Conservation (phyloP, 2,329 filamentous ascomycete species). For the Colletotrichum nymphaeae region DNA sequence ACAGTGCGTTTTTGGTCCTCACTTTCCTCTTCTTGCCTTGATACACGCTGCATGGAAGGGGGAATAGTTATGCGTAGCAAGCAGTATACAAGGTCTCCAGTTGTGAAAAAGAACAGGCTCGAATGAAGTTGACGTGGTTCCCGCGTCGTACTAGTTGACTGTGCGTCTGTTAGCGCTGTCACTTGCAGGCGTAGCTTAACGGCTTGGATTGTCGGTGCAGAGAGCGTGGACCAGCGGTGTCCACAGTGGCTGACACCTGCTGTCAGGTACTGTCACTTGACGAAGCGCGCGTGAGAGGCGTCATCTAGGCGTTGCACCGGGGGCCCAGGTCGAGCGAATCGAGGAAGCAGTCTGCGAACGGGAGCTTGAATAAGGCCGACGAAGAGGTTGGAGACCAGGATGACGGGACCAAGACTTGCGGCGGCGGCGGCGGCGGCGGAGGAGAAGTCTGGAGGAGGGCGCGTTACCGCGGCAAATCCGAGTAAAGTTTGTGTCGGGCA, state of each 20-base stretch:
- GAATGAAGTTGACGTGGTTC: constrained; percentile 29
- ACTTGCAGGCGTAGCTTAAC: constrained; percentile 33
- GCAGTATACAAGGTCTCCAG: not conserved
- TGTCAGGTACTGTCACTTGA: constrained; percentile 18
- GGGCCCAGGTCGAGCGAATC: not conserved
- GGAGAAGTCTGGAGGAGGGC: not conserved
- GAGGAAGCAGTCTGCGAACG: not conserved
- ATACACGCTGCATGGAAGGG: not conserved
- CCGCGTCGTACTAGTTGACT: constrained; percentile 12
- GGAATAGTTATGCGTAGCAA: not conserved
- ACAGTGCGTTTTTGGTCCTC: not conserved
- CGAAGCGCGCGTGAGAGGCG: constrained; percentile 4
- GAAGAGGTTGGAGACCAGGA: not conserved
- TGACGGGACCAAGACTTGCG: not conserved
- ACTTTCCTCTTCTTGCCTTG: not conserved
- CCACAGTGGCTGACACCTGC: constrained; percentile 26
- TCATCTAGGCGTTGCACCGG: not conserved
- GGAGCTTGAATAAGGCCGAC: constrained; percentile 1
- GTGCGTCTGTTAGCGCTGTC: constrained; percentile 30
- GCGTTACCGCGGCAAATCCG: constrained; percentile 8
- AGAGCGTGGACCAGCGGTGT: constrained; percentile 13
- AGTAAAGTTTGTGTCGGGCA: constrained; percentile 10
- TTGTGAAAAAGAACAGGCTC: constrained; percentile 12
- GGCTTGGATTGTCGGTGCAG: constrained; percentile 25
- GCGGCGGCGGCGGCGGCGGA: not conserved